Conservation (phyloP, 208 protist genomes). For the Wallacemonas collosoma region DNA sequence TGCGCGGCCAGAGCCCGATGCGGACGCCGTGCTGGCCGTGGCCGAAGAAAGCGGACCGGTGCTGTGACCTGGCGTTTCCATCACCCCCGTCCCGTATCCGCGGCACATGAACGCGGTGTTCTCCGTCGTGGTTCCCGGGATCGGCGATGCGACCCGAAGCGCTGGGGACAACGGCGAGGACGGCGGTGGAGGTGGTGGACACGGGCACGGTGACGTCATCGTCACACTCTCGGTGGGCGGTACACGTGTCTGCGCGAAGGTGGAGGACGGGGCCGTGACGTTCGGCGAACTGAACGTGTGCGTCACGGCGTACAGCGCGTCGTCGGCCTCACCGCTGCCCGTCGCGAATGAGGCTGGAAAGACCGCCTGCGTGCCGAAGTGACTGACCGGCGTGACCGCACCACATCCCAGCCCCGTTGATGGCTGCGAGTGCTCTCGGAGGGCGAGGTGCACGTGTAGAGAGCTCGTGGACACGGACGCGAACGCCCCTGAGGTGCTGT, state of each 20-base stretch:
- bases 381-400: not conserved
- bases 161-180: not conserved
- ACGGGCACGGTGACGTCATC: not conserved
- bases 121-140: constrained; percentile 8
- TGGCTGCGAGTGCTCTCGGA: not conserved
- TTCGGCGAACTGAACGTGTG: not conserved
- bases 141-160: not conserved
- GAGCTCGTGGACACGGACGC: too few species aligned
- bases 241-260: constrained; percentile 1
- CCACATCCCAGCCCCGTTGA: not conserved
- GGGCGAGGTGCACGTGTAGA: not conserved
- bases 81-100: not conserved
- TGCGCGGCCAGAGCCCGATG: not conserved
- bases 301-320: not conserved
- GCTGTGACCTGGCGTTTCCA: too few species aligned
- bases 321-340: not conserved
- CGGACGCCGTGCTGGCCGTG: too few species aligned
- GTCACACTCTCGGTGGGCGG: not conserved
- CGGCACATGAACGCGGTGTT: constrained; percentile 10
- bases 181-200: not conserved
- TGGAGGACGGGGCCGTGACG: not conserved
- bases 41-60: too few species aligned
- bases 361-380: constrained; percentile 1
- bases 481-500: too few species aligned
- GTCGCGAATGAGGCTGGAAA: not conserved